Conservation (phyloP, 495 filamentous ascomycete genomes). For the Neurospora intermedia region DNA sequence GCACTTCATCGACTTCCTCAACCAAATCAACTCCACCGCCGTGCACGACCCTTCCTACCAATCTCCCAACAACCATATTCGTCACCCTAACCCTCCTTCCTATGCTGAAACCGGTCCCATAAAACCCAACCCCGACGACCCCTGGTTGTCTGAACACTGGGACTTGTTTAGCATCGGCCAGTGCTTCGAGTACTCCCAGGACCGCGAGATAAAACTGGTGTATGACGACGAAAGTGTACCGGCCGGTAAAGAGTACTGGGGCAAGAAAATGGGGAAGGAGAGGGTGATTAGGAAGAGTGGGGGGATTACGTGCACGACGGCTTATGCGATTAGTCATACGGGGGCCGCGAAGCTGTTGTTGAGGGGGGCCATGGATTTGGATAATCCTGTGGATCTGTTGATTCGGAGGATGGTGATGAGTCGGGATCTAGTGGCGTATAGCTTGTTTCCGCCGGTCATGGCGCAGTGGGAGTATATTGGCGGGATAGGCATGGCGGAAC, state of each 20-base stretch:
- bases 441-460: slow-evolving; percentile 9
- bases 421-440: slow-evolving; percentile 9
- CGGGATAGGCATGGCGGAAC: slow-evolving; percentile 10
- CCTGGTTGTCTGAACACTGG: slow-evolving; percentile 14
- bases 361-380: slow-evolving; percentile 8
- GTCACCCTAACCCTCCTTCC: too few species aligned
- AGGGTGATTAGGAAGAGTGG: slow-evolving; percentile 10
- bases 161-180: slow-evolving; percentile 12
- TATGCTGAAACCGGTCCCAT: too few species aligned
- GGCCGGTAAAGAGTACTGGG: slow-evolving; percentile 5
- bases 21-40: slow-evolving; percentile 10
- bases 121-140: slow-evolving; percentile 9
- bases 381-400: slow-evolving; percentile 11
- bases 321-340: slow-evolving; percentile 13
- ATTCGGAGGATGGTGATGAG: slow-evolving; percentile 3
- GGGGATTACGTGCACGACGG: slow-evolving; percentile 11
- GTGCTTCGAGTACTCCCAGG: slow-evolving; percentile 8
- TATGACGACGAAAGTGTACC: slow-evolving; percentile 7
- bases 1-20: slow-evolving; percentile 11
- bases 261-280: slow-evolving; percentile 3
- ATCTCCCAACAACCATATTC: not conserved
- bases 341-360: slow-evolving; percentile 12
- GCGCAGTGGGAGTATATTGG: slow-evolving; percentile 13
- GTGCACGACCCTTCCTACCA: slow-evolving; percentile 8
- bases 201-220: slow-evolving; percentile 5